Base-by-base conservation (phyloP, 2,329 filamentous ascomycete species). In the Aspergillus proliferans region DNA sequence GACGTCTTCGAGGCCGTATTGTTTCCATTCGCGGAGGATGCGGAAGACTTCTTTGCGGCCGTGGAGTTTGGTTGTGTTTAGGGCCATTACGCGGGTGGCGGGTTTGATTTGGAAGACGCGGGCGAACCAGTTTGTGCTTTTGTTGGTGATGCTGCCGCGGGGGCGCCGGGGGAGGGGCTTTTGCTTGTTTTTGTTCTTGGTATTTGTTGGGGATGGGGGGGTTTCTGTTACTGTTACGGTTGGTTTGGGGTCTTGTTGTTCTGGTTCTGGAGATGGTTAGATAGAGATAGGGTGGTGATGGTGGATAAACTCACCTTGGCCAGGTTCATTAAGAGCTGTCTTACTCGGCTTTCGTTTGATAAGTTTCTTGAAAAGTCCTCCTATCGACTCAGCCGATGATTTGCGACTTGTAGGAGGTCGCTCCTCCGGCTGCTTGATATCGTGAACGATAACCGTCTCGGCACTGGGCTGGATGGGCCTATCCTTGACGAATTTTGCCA, bases 21-120 rank as follows among this genome's bases (percentile, higher is more conserved):
- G 79, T 54, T 84, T 79, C 89, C 90, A 95, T 51, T 90, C 86
- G 36, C 83, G 83, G 43, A 96, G 76, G 24, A 94, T 74, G 45
- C 81, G 80, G 21, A 85, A 79, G 18, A 95, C 77, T 61, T 95
- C 90, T 61, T 87, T 86, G 40, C 89, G 83, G 40, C 86, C 86
- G 51, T 83, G 81, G n/a, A 78, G 77, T 58, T 86, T 85, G 4
- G 85, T 82, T 21, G 89, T 77, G 3, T 78, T 78, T 65, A 96
- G 84, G 65, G 89, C 93, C 14, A 96, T 70, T 24, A 87, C 79
- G 54, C 82, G 82, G 14, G 76, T 85, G 0, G 85, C 87, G 1
- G 92, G 92, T 66, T 93, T 95, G 63, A 96, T 85, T 48, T 89
- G 83, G 73, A 97, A 88, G 42, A 97, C 82, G 14, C 88, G 86